Evolutionary conservation across 306 rosid species (phyloP).

Genomic region (Cucurbita moschata): DNA sequence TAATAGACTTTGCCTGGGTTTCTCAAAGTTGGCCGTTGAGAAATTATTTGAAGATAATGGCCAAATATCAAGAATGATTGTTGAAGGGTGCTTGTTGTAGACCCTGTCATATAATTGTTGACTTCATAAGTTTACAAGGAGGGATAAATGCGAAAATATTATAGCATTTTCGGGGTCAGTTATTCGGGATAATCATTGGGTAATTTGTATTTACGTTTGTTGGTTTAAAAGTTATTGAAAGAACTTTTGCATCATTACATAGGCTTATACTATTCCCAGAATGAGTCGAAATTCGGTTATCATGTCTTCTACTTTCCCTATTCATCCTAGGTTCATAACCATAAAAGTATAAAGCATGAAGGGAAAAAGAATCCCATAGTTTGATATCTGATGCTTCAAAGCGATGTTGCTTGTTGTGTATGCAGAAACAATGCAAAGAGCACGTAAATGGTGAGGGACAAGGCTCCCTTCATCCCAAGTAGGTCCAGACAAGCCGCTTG

Average conservation of each 20-base stretch:
- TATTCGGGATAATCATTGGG: background rate
- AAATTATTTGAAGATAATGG: background rate
- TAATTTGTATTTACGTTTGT: background rate
- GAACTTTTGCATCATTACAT: too few relatives aligned
- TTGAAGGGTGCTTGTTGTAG: background rate
- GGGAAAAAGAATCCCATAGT: too few relatives aligned
- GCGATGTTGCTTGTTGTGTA: too few relatives aligned
- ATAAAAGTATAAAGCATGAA: too few relatives aligned
- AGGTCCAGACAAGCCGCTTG: too few relatives aligned
- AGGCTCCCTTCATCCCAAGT: too few relatives aligned
- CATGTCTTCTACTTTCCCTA: background rate
- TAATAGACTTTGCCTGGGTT: slow-evolving; percentile 8
- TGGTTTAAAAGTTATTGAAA: background rate
- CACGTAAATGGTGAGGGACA: too few relatives aligned
- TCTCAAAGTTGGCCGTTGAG: background rate
- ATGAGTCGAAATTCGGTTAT: background rate
- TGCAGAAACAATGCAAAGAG: too few relatives aligned
- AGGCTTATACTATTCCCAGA: too few relatives aligned
- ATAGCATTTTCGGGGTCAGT: background rate
- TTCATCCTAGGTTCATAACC: too few relatives aligned
- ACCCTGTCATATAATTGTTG: background rate
- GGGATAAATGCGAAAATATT: background rate
- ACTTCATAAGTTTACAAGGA: background rate
- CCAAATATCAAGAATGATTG: background rate
- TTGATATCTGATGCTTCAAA: too few relatives aligned